Percentiles rank a stretch among this genome's conserved stretches.
These are phyloP conservation scores for Pogostemon cablin DNA, from an alignment of 257 asterid genomes.

Conservation along the genomic window DNA sequence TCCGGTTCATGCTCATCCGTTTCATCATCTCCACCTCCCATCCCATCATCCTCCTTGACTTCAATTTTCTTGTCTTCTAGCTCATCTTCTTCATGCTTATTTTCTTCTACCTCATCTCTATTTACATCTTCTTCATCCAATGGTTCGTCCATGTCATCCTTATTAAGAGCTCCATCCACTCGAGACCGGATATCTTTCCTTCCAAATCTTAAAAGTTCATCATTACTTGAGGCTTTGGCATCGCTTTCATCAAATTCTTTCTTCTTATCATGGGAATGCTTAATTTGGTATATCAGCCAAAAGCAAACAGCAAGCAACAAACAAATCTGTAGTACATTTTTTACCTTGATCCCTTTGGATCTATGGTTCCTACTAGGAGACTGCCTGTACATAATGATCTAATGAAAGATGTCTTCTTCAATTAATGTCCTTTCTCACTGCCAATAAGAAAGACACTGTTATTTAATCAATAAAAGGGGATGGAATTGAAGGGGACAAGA, in stretches of 20 bases:
- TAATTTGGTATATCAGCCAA: constrained; percentile 94
- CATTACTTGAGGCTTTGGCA: constrained; percentile 33
- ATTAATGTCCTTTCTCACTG: constrained; percentile 25
- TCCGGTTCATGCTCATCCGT: constrained; percentile 62
- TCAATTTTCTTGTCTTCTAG: constrained; percentile 55
- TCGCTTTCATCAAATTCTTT: constrained; percentile 72
- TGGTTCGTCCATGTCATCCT: constrained; percentile 40
- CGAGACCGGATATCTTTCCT: constrained; percentile 62
- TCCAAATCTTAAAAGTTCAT: constrained; percentile 56
- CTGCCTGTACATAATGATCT: constrained; percentile 69
- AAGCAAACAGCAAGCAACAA: constrained; percentile 82
- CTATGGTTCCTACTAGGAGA: constrained; percentile 75
- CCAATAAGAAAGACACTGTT: constrained; percentile 35
- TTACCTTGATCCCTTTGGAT: constrained; percentile 67
- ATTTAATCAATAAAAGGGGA: not conserved
- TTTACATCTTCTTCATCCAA: constrained; percentile 55
- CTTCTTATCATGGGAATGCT: constrained; percentile 79
- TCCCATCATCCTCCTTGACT: constrained; percentile 49
- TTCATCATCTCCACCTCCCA: constrained; percentile 40
- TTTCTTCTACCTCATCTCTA: constrained; percentile 53
- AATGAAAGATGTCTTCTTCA: constrained; percentile 18
- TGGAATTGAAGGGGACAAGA: too few relatives aligned
- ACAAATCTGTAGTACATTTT: constrained; percentile 68
- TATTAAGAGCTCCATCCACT: constrained; percentile 39
- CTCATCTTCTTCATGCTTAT: constrained; percentile 52